These are phyloP conservation scores for Pharus latifolius DNA, from an alignment of 176 grass and related monocot species.

Conservation along the genomic window DNA sequence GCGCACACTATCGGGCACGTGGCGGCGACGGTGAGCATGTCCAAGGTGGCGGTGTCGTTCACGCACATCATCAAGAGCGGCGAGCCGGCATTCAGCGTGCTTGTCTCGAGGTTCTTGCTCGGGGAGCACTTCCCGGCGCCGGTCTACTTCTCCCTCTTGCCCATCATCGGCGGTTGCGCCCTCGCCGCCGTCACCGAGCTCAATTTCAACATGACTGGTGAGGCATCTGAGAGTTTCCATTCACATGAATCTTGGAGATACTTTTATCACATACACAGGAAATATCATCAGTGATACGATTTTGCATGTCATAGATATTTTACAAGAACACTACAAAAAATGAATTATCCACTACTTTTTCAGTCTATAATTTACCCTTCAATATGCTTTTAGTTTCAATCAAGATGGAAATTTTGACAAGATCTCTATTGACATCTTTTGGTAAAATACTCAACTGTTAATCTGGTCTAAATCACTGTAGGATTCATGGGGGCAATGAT, in stretches of 20 bases:
- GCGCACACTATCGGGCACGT: slow-evolving; percentile 97
- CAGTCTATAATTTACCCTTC: neutral
- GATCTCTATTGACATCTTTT: neutral
- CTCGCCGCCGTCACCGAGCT: slow-evolving; percentile 81
- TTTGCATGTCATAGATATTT: neutral
- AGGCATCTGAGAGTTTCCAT: neutral
- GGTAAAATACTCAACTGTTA: neutral
- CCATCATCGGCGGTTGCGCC: slow-evolving; percentile 85
- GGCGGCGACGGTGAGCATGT: slow-evolving; percentile 95
- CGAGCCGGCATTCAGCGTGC: slow-evolving; percentile 88
- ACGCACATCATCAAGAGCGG: slow-evolving; percentile 98
- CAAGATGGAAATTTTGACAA: neutral
- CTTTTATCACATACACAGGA: neutral
- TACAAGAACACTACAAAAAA: neutral
- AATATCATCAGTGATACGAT: neutral
- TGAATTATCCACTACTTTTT: neutral
- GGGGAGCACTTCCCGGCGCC: slow-evolving; percentile 62
- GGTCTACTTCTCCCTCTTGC: slow-evolving; percentile 78
- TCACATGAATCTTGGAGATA: neutral
- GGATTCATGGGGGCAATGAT: slow-evolving; percentile 99
- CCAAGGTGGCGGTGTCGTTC: slow-evolving; percentile 92
- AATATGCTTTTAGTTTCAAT: neutral
- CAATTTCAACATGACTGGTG: slow-evolving; percentile 95
- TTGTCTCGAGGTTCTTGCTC: slow-evolving; percentile 71
- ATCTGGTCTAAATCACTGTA: neutral